Evolutionary conservation across 2,329 filamentous ascomycete genomes (phyloP), one percentile per base, ranked within the genome.

Genomic region (Diaporthe ilicicola): DNA sequence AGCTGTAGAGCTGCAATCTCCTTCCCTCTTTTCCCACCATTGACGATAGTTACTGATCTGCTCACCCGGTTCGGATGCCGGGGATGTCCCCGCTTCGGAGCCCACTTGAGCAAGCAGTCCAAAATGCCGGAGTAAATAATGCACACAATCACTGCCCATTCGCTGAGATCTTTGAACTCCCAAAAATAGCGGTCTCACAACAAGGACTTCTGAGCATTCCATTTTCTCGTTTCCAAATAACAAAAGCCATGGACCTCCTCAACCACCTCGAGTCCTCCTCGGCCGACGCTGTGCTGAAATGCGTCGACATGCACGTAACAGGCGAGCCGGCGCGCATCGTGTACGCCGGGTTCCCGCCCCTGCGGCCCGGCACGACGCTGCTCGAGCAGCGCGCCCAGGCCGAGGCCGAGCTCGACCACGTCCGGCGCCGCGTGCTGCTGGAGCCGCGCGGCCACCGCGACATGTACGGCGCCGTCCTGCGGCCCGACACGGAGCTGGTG

Each of bases 381-480:
- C 77, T 84, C 0, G 78, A 81, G 37, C 81, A 84, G 72, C 80
- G 82, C 44, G 77, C 75, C 32, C 77, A 84, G 73, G 81, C 82
- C 6, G 79, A 79, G 59, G 37, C 75, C 6, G 71, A 84, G 8
- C 74, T 82, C 48, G 82, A 85, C 73, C 76, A 83, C 32, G 74
- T 86, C 70, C 83, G 84, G 1, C 76, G 76, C 10, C 76, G 79
- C 4, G 74, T 86, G 15, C 82, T 86, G 75, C 78, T 82, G 5
- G 85, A 87, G 71, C 85, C 85, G 7, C 81, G 84, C 42, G 85
- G 85, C 17, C 85, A 87, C 73, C 77, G 78, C 17, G 85, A 85
- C 70, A 87, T 87, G 85, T 87, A 87, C 71, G 85, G 85, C 3
- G 85, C 84, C 7, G 80, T 87, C 32, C 77, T 87, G 53, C 74